Base-by-base conservation (phyloP, 1,284 basidiomycete species). In the Vanrija humicola region DNA sequence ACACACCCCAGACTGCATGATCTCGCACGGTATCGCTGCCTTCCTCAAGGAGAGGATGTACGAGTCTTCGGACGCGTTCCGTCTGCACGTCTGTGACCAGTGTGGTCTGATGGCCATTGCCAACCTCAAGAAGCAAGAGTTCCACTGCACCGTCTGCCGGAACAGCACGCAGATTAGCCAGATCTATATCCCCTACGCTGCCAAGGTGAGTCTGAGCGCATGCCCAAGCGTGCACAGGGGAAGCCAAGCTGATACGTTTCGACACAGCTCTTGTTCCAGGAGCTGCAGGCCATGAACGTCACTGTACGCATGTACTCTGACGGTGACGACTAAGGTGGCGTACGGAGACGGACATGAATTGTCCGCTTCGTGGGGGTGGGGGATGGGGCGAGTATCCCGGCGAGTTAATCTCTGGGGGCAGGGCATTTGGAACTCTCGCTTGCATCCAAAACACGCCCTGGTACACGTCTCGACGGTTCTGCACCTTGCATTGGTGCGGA, bases 21-120 rank as follows among this genome's bases (percentile, higher is more conserved):
- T 99, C 63, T 96, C 95, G 39, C 96, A 99, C 80, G 96, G 96
- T 76, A 94, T 98, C 64, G 95, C 96, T 38, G 90, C 86, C 3
- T 99, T 99, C 86, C 78, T 98, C 76, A 95, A 95, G 77, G 92
- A 95, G 79, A 87, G 91, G 63, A 80, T 95, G 73, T 94, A 92
- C 68, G 91, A 68, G 52, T 72, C 75, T 19, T 93, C 90, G 68
- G 93, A 96, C 75, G 92, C 90, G n/a, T 95, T 94, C 78, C 85
- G 93, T 48, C 79, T 97, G 50, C 94, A 97, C 73, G 91, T 97
- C 56, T 97, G 93, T 74, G 93, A 97, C 54, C 75, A 94, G 89
- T 96, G 93, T 70, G 94, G 93, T 67, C 79, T 97, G 58, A 94
- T 91, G 25, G 93, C 93, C 2, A 93, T 96, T 69, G 93, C 93